Percentiles rank a stretch among this genome's conserved stretches.
Evolutionary conservation across 352 stramenopile genomes (phyloP).

Genomic region (Aphanomyces euteiches): DNA sequence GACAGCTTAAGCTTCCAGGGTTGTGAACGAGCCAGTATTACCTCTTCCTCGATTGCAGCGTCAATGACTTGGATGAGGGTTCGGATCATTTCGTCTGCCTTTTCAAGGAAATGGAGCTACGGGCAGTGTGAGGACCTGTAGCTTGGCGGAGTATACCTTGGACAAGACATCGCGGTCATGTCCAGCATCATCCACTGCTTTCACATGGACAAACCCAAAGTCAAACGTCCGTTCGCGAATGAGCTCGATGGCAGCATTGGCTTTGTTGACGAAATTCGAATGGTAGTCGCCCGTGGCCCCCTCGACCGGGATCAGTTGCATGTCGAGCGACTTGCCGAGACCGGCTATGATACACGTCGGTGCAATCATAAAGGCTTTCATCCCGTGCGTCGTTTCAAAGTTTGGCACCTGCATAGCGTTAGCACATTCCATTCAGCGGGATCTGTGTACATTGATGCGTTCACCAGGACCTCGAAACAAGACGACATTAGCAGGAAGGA

Average conservation of each 20-base stretch:
- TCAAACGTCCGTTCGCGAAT: slow-evolving; percentile 48
- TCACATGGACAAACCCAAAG: slow-evolving; percentile 83
- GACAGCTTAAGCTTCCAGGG: no score
- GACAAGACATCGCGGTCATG: slow-evolving; percentile 81
- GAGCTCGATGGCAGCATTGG: slow-evolving; percentile 57
- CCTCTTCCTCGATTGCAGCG: slow-evolving; percentile 34
- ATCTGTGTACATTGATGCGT: slow-evolving; percentile 62
- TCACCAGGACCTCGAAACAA: slow-evolving; percentile 77
- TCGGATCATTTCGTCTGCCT: slow-evolving; percentile 77
- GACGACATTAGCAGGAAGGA: slow-evolving; percentile 83
- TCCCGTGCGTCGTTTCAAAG: slow-evolving; percentile 74
- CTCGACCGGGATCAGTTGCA: slow-evolving; percentile 64
- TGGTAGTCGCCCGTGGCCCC: slow-evolving; percentile 83
- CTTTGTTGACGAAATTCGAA: slow-evolving; percentile 76
- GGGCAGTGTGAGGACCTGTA: neutral
- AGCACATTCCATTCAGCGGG: neutral
- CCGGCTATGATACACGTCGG: slow-evolving; percentile 86
- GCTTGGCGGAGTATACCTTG: slow-evolving; percentile 42
- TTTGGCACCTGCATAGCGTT: slow-evolving; percentile 34
- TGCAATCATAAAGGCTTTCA: slow-evolving; percentile 85
- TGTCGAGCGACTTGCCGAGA: slow-evolving; percentile 79
- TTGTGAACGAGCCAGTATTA: neutral
- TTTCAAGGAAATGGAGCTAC: slow-evolving; percentile 75
- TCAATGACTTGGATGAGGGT: slow-evolving; percentile 51
- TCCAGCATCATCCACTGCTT: slow-evolving; percentile 82